Conservation (phyloP, 208 protist species). For the Trypanosoma grayi region DNA sequence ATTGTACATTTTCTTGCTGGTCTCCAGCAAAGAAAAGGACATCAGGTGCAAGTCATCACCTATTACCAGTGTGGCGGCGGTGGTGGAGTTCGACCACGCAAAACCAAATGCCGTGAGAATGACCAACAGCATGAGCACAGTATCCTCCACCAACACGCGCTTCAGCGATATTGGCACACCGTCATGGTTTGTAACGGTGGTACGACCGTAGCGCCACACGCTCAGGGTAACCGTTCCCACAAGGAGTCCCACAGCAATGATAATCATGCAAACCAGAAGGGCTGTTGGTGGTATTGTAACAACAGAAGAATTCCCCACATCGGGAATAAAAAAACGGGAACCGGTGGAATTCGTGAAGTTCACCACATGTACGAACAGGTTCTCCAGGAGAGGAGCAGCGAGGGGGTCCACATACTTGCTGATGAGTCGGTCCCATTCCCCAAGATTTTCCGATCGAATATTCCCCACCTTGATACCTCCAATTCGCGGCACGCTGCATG, state of each 20-base stretch:
- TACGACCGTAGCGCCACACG: not conserved
- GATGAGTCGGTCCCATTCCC: not conserved
- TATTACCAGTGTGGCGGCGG: constrained; percentile 12
- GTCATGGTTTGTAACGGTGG: not conserved
- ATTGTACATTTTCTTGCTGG: constrained; percentile 86
- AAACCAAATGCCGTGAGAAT: constrained; percentile 27
- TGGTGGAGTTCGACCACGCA: constrained; percentile 26
- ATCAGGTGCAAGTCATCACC: constrained; percentile 55
- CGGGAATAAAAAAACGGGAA: constrained; percentile 5
- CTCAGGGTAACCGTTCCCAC: not conserved
- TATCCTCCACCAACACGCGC: constrained; percentile 50
- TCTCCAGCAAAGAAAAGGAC: constrained; percentile 79
- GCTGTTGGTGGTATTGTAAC: not conserved
- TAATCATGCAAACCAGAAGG: not conserved
- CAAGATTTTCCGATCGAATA: constrained; percentile 2
- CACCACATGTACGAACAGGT: not conserved
- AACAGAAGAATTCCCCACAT: not conserved
- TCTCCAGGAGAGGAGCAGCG: not conserved
- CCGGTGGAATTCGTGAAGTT: not conserved
- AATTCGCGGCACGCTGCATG: constrained; percentile 1
- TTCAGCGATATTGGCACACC: constrained; percentile 13
- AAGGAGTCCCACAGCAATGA: not conserved
- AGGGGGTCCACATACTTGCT: not conserved
- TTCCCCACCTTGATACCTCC: not conserved
- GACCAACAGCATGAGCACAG: constrained; percentile 25